Evolutionary conservation across 148 eudicot species (phyloP).

Genomic region (Rhododendron henanense): DNA sequence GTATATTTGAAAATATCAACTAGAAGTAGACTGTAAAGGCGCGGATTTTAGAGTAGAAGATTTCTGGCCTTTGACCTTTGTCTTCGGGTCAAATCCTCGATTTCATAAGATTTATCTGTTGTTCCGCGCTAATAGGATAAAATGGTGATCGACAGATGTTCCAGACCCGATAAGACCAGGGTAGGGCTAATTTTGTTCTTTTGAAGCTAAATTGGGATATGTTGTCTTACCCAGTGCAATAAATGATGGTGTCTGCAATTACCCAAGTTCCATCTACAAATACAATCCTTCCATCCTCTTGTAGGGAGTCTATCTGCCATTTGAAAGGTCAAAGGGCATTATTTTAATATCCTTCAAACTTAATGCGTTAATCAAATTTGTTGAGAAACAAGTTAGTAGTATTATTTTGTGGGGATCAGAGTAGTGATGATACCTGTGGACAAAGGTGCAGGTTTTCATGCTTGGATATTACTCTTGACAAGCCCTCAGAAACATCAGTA

Average conservation of each 20-base stretch:
- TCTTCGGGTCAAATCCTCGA: not conserved
- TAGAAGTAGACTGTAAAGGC: too few species aligned
- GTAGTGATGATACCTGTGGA: slow-evolving; percentile 41
- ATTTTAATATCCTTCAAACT: not conserved
- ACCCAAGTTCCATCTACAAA: slow-evolving; percentile 58
- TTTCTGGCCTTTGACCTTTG: not conserved
- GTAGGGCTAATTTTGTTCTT: not conserved
- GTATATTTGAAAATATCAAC: not conserved
- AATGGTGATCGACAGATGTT: not conserved
- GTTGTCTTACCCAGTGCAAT: slow-evolving; percentile 70
- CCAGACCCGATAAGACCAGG: not conserved
- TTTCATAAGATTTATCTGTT: not conserved
- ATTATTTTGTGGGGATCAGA: not conserved
- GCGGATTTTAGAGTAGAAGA: not conserved
- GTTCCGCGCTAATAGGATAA: not conserved
- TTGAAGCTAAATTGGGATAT: not conserved
- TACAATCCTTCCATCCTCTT: slow-evolving; percentile 53
- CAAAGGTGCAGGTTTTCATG: slow-evolving; percentile 49
- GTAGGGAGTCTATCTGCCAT: slow-evolving; percentile 52
- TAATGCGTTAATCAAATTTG: not conserved
- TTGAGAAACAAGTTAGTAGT: not conserved
- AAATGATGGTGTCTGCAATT: slow-evolving; percentile 60
- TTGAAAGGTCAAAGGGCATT: not conserved
- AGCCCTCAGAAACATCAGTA: slow-evolving; percentile 47
- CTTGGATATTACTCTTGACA: slow-evolving; percentile 58